Conservation (phyloP, 768 basidiomycete genomes). For the Tulasnella calospora region DNA sequence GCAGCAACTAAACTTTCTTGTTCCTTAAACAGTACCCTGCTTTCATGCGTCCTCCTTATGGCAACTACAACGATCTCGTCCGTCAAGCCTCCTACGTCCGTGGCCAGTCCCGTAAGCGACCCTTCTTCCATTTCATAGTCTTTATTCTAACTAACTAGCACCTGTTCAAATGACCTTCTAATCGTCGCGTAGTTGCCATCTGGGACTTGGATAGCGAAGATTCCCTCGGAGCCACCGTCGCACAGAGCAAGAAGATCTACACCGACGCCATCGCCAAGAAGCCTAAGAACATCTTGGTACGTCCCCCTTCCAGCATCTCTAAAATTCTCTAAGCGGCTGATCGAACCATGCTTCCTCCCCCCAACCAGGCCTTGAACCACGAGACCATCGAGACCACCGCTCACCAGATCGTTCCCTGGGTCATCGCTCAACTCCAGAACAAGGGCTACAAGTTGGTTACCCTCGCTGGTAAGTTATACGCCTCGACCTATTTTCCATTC, state of each 20-base stretch:
- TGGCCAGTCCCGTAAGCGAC: slow-evolving; percentile 14
- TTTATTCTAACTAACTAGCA: not conserved
- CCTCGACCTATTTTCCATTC: not conserved
- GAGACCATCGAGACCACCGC: slow-evolving; percentile 29
- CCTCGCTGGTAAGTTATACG: slow-evolving; percentile 22
- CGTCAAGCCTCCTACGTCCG: slow-evolving; percentile 23
- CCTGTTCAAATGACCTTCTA: not conserved
- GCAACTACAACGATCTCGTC: slow-evolving; percentile 28
- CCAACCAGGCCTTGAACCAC: slow-evolving; percentile 27
- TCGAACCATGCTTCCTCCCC: not conserved
- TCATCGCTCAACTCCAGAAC: slow-evolving; percentile 17
- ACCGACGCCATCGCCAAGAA: slow-evolving; percentile 12
- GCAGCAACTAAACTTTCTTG: not conserved
- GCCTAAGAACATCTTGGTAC: slow-evolving; percentile 24
- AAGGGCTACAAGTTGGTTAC: slow-evolving; percentile 29
- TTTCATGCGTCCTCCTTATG: slow-evolving; percentile 29
- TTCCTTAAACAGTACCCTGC: slow-evolving; percentile 18
- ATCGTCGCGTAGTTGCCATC: slow-evolving; percentile 11
- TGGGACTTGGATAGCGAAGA: slow-evolving; percentile 27
- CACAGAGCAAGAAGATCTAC: slow-evolving; percentile 1
- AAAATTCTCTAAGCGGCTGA: not conserved
- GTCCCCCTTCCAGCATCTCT: not conserved
- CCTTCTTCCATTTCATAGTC: too few species aligned
- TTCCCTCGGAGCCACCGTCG: slow-evolving; percentile 12
- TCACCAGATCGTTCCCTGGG: slow-evolving; percentile 27